phyloP scores from a whole-genome alignment of 1,284 basidiomycete species.

The Tilletia setariae region DNA sequence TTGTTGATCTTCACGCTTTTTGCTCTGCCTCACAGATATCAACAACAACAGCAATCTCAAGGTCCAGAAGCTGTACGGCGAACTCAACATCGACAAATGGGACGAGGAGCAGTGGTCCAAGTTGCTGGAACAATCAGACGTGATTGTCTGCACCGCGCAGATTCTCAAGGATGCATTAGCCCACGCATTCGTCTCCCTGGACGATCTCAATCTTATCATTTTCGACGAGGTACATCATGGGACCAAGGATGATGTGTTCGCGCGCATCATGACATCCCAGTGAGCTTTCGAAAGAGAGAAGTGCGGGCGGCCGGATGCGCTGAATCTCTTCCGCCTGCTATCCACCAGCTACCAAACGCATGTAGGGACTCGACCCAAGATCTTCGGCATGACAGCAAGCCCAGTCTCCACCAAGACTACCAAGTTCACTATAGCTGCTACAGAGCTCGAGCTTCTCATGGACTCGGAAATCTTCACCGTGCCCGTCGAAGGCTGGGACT shows the following conservation, averaged over 20 bases:
- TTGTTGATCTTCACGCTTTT: background rate
- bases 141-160: constrained; percentile 39
- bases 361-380: constrained; percentile 30
- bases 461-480: constrained; percentile 35
- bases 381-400: constrained; percentile 46
- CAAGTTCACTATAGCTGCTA: constrained; percentile 16
- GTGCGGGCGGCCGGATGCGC: background rate
- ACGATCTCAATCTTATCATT: constrained; percentile 34
- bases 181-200: constrained; percentile 35
- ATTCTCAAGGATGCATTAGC: constrained; percentile 35
- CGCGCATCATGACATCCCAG: constrained; percentile 2
- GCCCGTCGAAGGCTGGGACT: background rate
- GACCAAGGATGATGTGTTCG: constrained; percentile 2
- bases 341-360: background rate
- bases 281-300: background rate
- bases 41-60: constrained; percentile 29
- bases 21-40: constrained; percentile 22
- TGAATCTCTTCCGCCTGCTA: background rate
- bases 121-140: constrained; percentile 20
- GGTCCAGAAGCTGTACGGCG: constrained; percentile 20
- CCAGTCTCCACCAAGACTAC: constrained; percentile 19
- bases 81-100: constrained; percentile 24
- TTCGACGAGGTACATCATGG: constrained; percentile 46
- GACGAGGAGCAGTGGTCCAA: constrained; percentile 25
- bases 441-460: constrained; percentile 29